Percentiles rank a stretch among this genome's conserved stretches.
These are phyloP conservation scores for Fusarium sp. DNA, from an alignment of 2,329 filamentous ascomycete species.

Conservation along the genomic window DNA sequence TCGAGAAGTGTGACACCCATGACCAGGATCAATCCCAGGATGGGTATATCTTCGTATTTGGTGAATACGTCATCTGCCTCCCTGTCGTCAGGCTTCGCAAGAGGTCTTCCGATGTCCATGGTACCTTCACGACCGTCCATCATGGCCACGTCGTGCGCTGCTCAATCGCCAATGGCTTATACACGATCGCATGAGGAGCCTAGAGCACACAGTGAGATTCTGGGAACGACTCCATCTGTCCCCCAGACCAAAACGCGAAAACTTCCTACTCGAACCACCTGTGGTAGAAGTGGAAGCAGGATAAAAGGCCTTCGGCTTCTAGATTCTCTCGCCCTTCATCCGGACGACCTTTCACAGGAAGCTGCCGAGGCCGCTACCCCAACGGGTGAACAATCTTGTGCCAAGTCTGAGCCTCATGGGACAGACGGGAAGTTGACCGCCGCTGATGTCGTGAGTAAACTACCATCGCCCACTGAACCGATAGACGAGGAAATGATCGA, in stretches of 20 bases:
- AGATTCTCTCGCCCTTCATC: not conserved
- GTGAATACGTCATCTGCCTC: too few species aligned
- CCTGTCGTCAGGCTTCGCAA: not conserved
- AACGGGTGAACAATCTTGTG: not conserved
- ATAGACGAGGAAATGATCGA: not conserved
- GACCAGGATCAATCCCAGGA: too few species aligned
- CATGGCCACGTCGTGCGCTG: not conserved
- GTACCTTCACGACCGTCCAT: not conserved
- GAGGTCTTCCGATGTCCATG: not conserved
- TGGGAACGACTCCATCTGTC: too few species aligned
- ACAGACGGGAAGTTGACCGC: not conserved
- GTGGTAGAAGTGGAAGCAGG: not conserved
- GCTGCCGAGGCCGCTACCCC: not conserved
- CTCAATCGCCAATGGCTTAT: not conserved
- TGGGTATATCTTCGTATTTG: too few species aligned
- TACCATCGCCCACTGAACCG: not conserved
- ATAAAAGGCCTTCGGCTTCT: not conserved
- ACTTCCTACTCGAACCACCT: too few species aligned
- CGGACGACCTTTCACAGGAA: not conserved
- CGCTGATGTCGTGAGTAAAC: not conserved
- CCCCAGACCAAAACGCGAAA: too few species aligned
- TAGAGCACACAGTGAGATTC: not conserved
- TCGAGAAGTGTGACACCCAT: too few species aligned
- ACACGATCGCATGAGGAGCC: not conserved
- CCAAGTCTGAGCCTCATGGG: not conserved